Percentiles rank a stretch among this genome's conserved stretches.
phyloP scores from a whole-genome alignment of 192 early-diverging fungal species.

The Pilaira anomala region DNA sequence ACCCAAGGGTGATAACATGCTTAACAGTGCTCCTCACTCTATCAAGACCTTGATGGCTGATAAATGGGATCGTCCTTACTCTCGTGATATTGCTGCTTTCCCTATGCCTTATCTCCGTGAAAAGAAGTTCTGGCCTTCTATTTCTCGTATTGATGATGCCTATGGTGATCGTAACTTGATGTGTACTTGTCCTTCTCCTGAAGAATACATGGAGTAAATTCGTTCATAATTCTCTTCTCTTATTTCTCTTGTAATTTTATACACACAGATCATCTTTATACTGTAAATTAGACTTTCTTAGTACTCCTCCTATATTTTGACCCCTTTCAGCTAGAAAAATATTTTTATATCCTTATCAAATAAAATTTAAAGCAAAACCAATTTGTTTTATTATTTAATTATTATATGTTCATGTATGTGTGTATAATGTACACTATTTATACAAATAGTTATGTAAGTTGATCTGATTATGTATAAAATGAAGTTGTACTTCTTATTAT shows the following conservation, averaged over 20 bases:
- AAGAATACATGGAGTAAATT: constrained; percentile 52
- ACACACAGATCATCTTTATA: constrained; percentile 4
- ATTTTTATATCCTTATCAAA: neutral
- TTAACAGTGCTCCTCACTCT: constrained; percentile 89
- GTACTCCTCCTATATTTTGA: neutral
- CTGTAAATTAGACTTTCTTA: constrained; percentile 4
- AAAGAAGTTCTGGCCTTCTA: constrained; percentile 98
- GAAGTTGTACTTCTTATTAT: too few species aligned
- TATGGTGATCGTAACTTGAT: constrained; percentile 93
- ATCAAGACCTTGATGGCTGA: constrained; percentile 72
- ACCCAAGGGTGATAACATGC: constrained; percentile 83
- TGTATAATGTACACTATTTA: too few species aligned
- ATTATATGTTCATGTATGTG: too few species aligned
- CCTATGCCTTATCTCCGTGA: constrained; percentile 77
- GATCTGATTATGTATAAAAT: too few species aligned
- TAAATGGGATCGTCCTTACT: constrained; percentile 85
- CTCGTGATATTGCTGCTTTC: constrained; percentile 87
- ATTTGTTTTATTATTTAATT: too few species aligned
- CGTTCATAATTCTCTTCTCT: neutral
- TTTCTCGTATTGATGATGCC: constrained; percentile 89
- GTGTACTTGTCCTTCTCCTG: constrained; percentile 94
- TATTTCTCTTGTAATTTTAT: constrained; percentile 14
- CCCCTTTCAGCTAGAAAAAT: neutral
- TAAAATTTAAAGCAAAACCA: neutral
- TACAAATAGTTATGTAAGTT: too few species aligned